phyloP scores from a whole-genome alignment of 2,329 filamentous ascomycete genomes.

The Exophiala bonariae region DNA sequence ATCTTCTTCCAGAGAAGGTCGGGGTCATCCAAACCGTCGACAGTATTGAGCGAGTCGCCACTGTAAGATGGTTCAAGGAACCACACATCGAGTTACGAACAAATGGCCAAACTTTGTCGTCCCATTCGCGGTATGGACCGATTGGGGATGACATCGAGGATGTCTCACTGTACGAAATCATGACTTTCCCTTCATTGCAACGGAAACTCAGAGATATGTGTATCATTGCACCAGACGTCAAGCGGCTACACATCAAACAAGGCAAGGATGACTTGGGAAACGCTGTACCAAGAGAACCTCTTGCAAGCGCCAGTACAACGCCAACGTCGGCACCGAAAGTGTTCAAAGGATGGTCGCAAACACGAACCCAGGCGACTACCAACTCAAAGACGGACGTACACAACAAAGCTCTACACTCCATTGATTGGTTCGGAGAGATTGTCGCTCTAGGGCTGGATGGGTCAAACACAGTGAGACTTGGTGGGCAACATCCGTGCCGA shows the following conservation, averaged over 20 bases:
- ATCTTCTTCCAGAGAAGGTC: slow-evolving; percentile 47
- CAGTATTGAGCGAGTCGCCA: slow-evolving; percentile 56
- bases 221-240: slow-evolving; percentile 29
- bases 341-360: too few relatives aligned
- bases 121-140: slow-evolving; percentile 43
- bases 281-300: too few relatives aligned
- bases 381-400: too few relatives aligned
- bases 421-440: slow-evolving; percentile 59
- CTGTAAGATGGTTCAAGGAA: slow-evolving; percentile 54
- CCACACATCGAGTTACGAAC: slow-evolving; percentile 38
- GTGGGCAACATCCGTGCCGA: slow-evolving; percentile 47
- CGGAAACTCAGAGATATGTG: slow-evolving; percentile 55
- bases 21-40: slow-evolving; percentile 60
- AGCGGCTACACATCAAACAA: too few relatives aligned
- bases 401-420: too few relatives aligned
- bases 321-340: too few relatives aligned
- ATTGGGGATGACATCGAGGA: slow-evolving; percentile 47
- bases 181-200: slow-evolving; percentile 49
- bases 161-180: slow-evolving; percentile 60
- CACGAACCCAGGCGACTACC: too few relatives aligned
- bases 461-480: slow-evolving; percentile 54
- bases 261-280: too few relatives aligned
- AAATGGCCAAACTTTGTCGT: slow-evolving; percentile 38
- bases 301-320: too few relatives aligned
- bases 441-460: slow-evolving; percentile 56